Evolutionary conservation across 441 rosid species (phyloP).

Genomic region (Eruca vesicaria): DNA sequence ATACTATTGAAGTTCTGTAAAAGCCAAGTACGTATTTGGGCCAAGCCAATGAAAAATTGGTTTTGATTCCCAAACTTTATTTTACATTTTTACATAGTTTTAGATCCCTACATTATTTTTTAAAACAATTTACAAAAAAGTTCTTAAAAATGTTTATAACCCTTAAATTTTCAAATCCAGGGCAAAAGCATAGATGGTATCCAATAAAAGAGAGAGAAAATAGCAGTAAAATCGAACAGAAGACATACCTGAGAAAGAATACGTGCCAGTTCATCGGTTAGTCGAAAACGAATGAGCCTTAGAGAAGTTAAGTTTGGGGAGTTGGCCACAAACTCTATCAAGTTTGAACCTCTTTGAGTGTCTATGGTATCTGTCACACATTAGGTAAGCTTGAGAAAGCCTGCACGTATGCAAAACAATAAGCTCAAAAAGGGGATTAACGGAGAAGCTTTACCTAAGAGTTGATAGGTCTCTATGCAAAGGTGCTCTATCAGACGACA

Average conservation of each 20-base stretch:
- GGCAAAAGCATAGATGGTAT: neutral
- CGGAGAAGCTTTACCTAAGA: slow-evolving; percentile 8
- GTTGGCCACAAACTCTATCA: slow-evolving; percentile 23
- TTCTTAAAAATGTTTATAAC: too few species aligned
- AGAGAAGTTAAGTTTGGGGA: slow-evolving; percentile 23
- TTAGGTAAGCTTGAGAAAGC: neutral
- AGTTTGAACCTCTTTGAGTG: neutral
- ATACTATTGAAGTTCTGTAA: neutral
- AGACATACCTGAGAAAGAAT: slow-evolving; percentile 18
- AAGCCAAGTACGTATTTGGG: too few species aligned
- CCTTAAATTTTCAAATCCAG: too few species aligned
- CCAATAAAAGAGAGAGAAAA: neutral
- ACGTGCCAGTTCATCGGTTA: neutral
- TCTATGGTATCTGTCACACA: slow-evolving; percentile 14
- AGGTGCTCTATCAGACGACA: slow-evolving; percentile 71
- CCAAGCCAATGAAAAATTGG: too few species aligned
- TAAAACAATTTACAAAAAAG: too few species aligned
- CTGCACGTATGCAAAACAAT: too few species aligned
- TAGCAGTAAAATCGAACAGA: neutral
- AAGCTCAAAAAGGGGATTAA: neutral
- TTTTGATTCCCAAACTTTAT: too few species aligned
- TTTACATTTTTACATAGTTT: too few species aligned
- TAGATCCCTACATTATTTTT: too few species aligned
- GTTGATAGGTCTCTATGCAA: slow-evolving; percentile 47
- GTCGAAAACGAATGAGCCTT: slow-evolving; percentile 25